phyloP scores from a whole-genome alignment of 2,329 filamentous ascomycete genomes.

The Trichoderma sp. region DNA sequence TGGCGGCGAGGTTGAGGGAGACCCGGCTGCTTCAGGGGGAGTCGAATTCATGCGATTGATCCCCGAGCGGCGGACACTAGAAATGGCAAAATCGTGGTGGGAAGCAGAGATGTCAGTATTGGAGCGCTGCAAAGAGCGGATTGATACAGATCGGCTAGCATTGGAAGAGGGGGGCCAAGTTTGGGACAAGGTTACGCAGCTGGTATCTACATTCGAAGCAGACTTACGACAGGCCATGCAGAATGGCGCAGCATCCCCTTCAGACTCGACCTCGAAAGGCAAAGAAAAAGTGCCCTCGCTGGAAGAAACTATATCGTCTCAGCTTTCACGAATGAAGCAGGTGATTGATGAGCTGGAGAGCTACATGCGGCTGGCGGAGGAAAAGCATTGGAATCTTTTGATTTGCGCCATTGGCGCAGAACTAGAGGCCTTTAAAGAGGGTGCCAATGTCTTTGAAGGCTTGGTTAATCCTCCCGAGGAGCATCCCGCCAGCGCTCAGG shows the following conservation, averaged over 20 bases:
- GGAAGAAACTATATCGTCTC: slow-evolving; percentile 42
- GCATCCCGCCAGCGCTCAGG: not conserved
- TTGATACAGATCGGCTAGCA: slow-evolving; percentile 61
- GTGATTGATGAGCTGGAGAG: slow-evolving; percentile 56
- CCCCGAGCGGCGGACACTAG: slow-evolving; percentile 63
- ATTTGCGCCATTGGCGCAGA: slow-evolving; percentile 75
- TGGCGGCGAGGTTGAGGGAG: slow-evolving; percentile 21
- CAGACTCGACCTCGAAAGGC: slow-evolving; percentile 26
- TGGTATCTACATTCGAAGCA: slow-evolving; percentile 64
- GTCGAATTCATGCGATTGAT: slow-evolving; percentile 59
- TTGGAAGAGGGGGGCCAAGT: slow-evolving; percentile 64
- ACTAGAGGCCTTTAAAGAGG: slow-evolving; percentile 63
- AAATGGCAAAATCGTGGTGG: slow-evolving; percentile 72
- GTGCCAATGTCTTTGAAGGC: slow-evolving; percentile 51
- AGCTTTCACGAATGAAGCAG: slow-evolving; percentile 55
- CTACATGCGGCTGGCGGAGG: slow-evolving; percentile 54
- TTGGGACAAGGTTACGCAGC: slow-evolving; percentile 62
- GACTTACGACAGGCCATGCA: slow-evolving; percentile 58
- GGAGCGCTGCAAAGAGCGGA: slow-evolving; percentile 52
- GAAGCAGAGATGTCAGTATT: slow-evolving; percentile 59
- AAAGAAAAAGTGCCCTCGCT: slow-evolving; percentile 34
- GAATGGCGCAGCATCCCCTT: slow-evolving; percentile 22
- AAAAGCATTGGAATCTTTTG: slow-evolving; percentile 68
- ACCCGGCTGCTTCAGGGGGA: slow-evolving; percentile 38
- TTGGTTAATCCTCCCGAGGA: slow-evolving; percentile 17